Percentiles rank a stretch among this genome's conserved stretches.
Conservation (phyloP, 805 yeast genomes). For the Candida nanaspora region DNA sequence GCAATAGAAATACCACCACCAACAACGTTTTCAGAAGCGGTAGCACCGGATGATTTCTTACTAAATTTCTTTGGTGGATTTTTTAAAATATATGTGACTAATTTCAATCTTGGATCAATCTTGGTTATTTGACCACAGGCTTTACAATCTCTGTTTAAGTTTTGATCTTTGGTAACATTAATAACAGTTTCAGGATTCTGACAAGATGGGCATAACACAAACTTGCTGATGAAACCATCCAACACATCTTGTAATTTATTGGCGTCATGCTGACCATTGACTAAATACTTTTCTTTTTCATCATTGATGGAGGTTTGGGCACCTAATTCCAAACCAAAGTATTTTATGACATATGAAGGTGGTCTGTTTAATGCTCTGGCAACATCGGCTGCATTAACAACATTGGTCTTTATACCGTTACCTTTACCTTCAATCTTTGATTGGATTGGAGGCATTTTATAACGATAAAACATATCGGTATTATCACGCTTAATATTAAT, state of each 20-base stretch:
- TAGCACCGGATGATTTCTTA: conserved; percentile 75
- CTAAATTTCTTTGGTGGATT: conserved; percentile 76
- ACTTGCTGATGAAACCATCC: conserved; percentile 90
- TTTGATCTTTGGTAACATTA: conserved; percentile 65
- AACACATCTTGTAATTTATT: conserved; percentile 85
- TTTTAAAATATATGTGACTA: conserved; percentile 80
- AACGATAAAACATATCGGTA: conserved; percentile 97
- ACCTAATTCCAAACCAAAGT: conserved; percentile 94
- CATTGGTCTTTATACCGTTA: conserved; percentile 96
- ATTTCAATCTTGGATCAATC: conserved; percentile 80
- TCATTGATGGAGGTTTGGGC: conserved; percentile 87
- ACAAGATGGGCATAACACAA: conserved; percentile 90
- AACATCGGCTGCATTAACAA: conserved; percentile 84
- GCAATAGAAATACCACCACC: conserved; percentile 81
- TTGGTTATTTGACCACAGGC: conserved; percentile 92
- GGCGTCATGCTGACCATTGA: conserved; percentile 92
- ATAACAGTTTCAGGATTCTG: conserved; percentile 97
- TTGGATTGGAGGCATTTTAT: conserved; percentile 97
- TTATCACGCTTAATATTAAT: conserved; percentile 95
- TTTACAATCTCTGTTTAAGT: conserved; percentile 86
- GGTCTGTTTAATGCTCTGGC: conserved; percentile 95
- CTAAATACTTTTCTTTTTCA: conserved; percentile 76
- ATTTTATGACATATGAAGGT: conserved; percentile 84
- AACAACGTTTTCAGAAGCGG: conserved; percentile 83
- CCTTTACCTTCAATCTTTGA: conserved; percentile 98